Evolutionary conservation across 1,139 yeast genomes (phyloP).

Genomic region (Nematodospora anomalae): DNA sequence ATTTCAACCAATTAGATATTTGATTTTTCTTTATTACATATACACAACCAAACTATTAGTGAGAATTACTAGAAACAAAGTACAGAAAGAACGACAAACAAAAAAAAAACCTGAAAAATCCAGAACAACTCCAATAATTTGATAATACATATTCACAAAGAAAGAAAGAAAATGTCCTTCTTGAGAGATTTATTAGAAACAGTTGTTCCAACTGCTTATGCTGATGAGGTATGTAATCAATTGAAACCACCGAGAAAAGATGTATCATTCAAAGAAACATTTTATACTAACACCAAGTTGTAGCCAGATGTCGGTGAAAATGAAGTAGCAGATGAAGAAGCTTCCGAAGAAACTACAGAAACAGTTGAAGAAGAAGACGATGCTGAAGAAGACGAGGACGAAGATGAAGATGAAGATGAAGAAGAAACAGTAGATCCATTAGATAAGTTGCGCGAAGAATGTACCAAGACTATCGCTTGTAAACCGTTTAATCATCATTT

Average conservation of each 20-base stretch:
- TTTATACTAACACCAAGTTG: slow-evolving; percentile 6
- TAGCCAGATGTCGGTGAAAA: slow-evolving; percentile 41
- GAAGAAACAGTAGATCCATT: slow-evolving; percentile 71
- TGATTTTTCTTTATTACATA: slow-evolving; percentile 11
- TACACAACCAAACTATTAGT: background rate
- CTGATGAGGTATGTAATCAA: slow-evolving; percentile 63
- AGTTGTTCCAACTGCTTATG: slow-evolving; percentile 81
- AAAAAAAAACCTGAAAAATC: slow-evolving; percentile 4
- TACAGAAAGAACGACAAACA: no score
- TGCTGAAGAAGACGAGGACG: slow-evolving; percentile 69
- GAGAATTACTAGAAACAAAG: slow-evolving; percentile 3
- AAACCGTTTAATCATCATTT: slow-evolving; percentile 82
- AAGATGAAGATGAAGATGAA: slow-evolving; percentile 77
- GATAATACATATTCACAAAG: background rate
- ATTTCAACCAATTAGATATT: slow-evolving; percentile 13
- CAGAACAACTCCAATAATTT: background rate
- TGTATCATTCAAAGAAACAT: no score
- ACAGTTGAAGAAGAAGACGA: slow-evolving; percentile 58
- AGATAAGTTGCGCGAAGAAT: slow-evolving; percentile 65
- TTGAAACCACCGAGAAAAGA: background rate
- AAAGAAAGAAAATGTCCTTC: slow-evolving; percentile 43
- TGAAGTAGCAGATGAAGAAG: slow-evolving; percentile 41
- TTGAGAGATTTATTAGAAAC: slow-evolving; percentile 80
- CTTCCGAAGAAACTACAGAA: slow-evolving; percentile 37
- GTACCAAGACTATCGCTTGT: slow-evolving; percentile 68